Base-by-base conservation (phyloP, 176 grass and related monocot genomes). In the Echinochloa phyllopogon region DNA sequence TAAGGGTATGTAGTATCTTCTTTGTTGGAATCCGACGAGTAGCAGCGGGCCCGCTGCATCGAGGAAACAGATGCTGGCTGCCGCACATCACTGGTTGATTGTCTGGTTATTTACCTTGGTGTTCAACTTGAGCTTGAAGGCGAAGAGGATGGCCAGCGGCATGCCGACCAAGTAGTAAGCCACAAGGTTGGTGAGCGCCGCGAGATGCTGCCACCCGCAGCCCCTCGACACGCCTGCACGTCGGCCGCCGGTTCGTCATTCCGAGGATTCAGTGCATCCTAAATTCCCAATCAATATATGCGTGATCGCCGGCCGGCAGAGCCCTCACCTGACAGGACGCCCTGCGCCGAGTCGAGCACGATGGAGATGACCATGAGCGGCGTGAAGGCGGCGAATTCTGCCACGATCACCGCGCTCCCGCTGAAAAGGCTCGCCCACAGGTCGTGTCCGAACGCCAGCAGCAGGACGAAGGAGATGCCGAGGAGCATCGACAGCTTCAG, bases 161-260 rank as follows among this genome's bases (percentile, higher is more conserved):
- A 95, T 93, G 80, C 85, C 95, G 25, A 98, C 65, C 48, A 87
- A 50, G 75, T 98, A 98, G 80, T 90, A 98, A 1, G 95, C 93
- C 43, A 98, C 91, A 33, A 98, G 88, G 85, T 98, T 95, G 8
- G 92, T 95, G 71, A 86, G 53, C 20, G 93, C 93, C 45, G 88
- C 91, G 6, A 93, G 88, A 73, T 95, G 95, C 70, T 98, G 95
- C 95, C 93, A 98, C 2, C 95, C 95, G 63, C 95, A 98, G n/a
- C 95, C 95, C 73, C 95, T 93, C 1, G 95, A 16, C 15, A 95
- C 92, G 33, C 95, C 95, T 62, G 24, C 18, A 16, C 15, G 49
- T 1, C 2, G 3, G 49, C 49, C n/a, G n/a, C n/a, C 14, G 14
- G 49, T 2, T 5, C 14, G 49, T 51, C 49, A 51, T 51, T 51